Base-by-base conservation (phyloP, 257 asterid species). In the Ophiorrhiza pumila region DNA sequence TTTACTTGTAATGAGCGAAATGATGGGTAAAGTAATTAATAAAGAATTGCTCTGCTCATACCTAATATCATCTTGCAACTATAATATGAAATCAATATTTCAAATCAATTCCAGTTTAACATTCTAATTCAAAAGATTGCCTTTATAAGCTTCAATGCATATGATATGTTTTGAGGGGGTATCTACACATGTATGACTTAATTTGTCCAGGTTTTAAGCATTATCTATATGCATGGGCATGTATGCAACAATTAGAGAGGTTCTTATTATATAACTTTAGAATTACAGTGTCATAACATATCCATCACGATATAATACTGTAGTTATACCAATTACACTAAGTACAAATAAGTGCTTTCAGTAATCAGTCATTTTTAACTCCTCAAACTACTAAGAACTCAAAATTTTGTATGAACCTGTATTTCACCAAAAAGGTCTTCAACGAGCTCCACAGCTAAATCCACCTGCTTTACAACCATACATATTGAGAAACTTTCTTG, bases 381-480 rank as follows among this genome's bases (percentile, higher is more conserved):
- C 23, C 61, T 15, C 31, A 47, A 55, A 32, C 9, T 65, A 63
- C 37, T 20, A 27, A 58, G 15, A 65, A 37, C 17, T 29, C 64
- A 27, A 66, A 11, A 20, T 35, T n/a, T 12, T 49, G 45, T 69
- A 31, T 41, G 31, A 84, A 91, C 99, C 96, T 91, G 98, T 75
- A 94, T 88, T 68, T 86, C 91, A 79, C 96, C 91, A 70, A 94
- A 80, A 75, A 94, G 98, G 70, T 94, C 97, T 88, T 94, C 98
- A 80, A 94, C 76, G 77, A 94, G 96, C 89, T 94, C 99, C 76
- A 91, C 75, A 46, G 95, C 80, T 84, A 94, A 88, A 84, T 94
- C 98, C 60, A 89, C 88, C 99, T 94, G 88, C 63, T 76, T 77
- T 65, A 79, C 14, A 65, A 77, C 3, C 37, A 58, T 18, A 12